Base-by-base conservation (phyloP, 805 yeast species). In the Peterozyma toletana region DNA sequence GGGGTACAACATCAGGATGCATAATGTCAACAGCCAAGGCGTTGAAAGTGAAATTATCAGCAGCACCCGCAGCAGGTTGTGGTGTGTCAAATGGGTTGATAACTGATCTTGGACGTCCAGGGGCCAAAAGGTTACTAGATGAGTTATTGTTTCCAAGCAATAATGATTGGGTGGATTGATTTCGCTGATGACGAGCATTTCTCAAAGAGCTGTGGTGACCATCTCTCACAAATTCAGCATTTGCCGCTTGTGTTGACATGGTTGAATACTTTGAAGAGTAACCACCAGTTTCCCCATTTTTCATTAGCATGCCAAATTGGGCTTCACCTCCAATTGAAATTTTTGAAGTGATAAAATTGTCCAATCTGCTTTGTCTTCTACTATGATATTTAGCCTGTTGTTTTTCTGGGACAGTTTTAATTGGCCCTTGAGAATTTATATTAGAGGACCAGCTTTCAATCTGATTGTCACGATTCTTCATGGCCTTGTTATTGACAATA, bases 401-500 rank as follows among this genome's bases (percentile, higher is more conserved):
- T 41, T 68, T 67, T 2, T 65, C 69, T 1, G 79, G 78, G 13
- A 77, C 79, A 10, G 71, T 66, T 41, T 67, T 57, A 42, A 82
- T 64, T 11, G 79, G 78, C 4, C 78, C 83, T 33, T 68, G 64
- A 6, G 70, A 57, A 41, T 66, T 57, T 6, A 76, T 70, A 58
- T 80, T 78, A 50, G 86, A 85, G 3, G 90, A 81, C 97, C 98
- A 93, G 51, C 78, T 76, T 53, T 91, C 97, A 49, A 87, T 78
- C 47, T 75, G 76, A 40, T 78, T 73, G 39, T 78, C 77, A 53
- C 90, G 78, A 48, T 73, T 71, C 17, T 69, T 71, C 82, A 83
- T 74, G 36, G 76, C 71, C 54, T 77, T 78, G 49, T 74, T 70
- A 47, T 78, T 76, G 40, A 81, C 67, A 27, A 66, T 66, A 48